Evolutionary conservation across 2,329 filamentous ascomycete genomes (phyloP).

Genomic region (Verticillium isaacii): DNA sequence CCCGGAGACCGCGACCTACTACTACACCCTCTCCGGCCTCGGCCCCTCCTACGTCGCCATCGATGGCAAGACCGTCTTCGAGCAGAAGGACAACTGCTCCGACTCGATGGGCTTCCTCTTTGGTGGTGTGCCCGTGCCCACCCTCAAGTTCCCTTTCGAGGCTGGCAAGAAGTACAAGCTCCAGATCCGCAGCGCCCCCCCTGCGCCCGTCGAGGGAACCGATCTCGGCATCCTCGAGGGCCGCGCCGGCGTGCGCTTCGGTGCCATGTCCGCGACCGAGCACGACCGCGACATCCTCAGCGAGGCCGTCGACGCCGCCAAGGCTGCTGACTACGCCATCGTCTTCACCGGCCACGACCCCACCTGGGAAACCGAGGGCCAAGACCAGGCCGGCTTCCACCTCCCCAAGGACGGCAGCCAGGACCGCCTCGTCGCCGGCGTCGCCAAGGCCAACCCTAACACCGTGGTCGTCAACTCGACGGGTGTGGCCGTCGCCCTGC

Average conservation of each 20-base stretch:
- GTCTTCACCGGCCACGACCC: slow-evolving; percentile 50
- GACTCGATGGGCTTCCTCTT: slow-evolving; percentile 32
- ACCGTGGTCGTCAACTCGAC: slow-evolving; percentile 56
- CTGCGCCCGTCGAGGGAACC: slow-evolving; percentile 19
- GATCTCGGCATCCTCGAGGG: slow-evolving; percentile 22
- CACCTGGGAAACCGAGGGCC: slow-evolving; percentile 40
- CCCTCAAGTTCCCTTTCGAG: slow-evolving; percentile 15
- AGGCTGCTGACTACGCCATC: slow-evolving; percentile 54
- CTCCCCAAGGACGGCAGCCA: slow-evolving; percentile 53
- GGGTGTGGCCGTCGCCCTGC: slow-evolving; percentile 46
- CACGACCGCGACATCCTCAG: slow-evolving; percentile 10
- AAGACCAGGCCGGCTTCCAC: slow-evolving; percentile 65
- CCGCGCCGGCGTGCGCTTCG: slow-evolving; percentile 16
- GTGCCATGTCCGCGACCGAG: slow-evolving; percentile 16
- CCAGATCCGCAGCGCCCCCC: slow-evolving; percentile 19
- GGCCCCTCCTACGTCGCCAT: slow-evolving; percentile 28
- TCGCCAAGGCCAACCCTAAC: slow-evolving; percentile 52
- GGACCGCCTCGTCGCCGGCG: slow-evolving; percentile 51
- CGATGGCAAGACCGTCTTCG: slow-evolving; percentile 24
- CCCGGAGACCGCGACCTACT: slow-evolving; percentile 12
- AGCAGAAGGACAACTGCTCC: slow-evolving; percentile 24
- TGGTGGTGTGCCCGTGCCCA: slow-evolving; percentile 26
- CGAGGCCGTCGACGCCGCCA: slow-evolving; percentile 32
- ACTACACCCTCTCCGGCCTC: slow-evolving; percentile 28
- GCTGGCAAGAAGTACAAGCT: slow-evolving; percentile 21